Conservation (phyloP, 495 filamentous ascomycete species). For the Daldinia grandis region DNA sequence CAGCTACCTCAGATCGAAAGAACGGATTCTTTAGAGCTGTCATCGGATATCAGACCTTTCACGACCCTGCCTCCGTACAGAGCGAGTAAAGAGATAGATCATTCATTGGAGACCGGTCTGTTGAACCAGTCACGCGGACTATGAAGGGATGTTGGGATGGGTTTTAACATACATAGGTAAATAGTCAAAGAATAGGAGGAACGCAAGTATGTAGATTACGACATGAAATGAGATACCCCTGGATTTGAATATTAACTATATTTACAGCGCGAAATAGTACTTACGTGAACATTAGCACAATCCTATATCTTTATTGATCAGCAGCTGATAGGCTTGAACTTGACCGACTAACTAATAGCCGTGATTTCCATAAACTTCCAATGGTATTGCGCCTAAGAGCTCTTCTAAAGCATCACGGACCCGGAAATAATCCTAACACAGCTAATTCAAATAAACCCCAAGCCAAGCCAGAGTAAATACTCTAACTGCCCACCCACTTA, state of each 20-base stretch:
- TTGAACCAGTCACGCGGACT: not conserved
- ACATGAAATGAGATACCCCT: constrained; percentile 2
- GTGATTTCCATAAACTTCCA: too few relatives aligned
- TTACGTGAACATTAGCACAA: too few relatives aligned
- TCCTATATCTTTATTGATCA: too few relatives aligned
- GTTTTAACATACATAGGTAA: not conserved
- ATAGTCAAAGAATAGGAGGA: not conserved
- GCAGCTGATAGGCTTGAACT: too few relatives aligned
- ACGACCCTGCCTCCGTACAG: not conserved
- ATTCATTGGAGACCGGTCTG: not conserved
- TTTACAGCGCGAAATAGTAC: not conserved
- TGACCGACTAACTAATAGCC: too few relatives aligned
- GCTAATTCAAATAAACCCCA: not conserved
- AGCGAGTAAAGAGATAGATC: not conserved
- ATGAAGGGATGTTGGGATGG: not conserved
- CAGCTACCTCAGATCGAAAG: not conserved
- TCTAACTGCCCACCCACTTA: not conserved
- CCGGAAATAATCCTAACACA: not conserved
- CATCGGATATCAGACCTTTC: not conserved
- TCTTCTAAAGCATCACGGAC: not conserved
- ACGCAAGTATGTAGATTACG: not conserved
- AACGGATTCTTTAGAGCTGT: not conserved
- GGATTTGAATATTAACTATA: not conserved
- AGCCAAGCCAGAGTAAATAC: too few relatives aligned
- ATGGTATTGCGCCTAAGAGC: too few relatives aligned